Base-by-base conservation (phyloP, 306 rosid species). In the Parietaria judaica region DNA sequence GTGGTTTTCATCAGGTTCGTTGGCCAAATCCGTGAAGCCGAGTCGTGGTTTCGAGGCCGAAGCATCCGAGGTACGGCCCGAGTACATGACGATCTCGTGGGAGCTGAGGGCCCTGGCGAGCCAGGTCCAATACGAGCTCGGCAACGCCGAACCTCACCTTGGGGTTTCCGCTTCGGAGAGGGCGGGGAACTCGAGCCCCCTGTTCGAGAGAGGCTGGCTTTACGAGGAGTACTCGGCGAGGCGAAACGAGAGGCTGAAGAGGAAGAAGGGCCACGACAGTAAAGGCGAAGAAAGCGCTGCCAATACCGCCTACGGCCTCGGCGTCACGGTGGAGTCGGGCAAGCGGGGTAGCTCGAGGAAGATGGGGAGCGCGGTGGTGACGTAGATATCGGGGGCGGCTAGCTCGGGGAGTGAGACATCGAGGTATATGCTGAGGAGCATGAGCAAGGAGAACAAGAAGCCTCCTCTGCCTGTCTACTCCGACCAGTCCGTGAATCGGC, bases 231-330 rank as follows among this genome's bases (percentile, higher is more conserved):
- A 92, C 52, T 88, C 96, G 14, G 95, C 94, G 1, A 77, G 85
- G 65, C 82, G 99, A 70, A 88, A 88, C n/a, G 99, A 92, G 77
- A 84, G 88, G 79, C 83, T 92, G 2, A 82, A 66, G 73, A 82
- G 85, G 50, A 92, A 86, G 72, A 80, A 77, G 36, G 76, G 78
- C 0, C 71, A 60, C 3, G 62, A 60, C 13, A 23, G 31, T 23
- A 82, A 74, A 58, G 64, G 66, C 3, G 51, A 10, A 15, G 14
- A 17, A 0, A 77, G 73, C 9, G 9, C 65, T 61, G 55, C 13
- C 11, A 69, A 0, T 1, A 41, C 45, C 7, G 45, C 45, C 9
- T 72, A 80, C 45, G 68, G 35, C 47, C 87, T 92, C 0, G 94
- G 99, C 5, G 99, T 92, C 14, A 70, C 70, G 0, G 69, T 80